Percentiles rank a stretch among this genome's conserved stretches.
Evolutionary conservation across 225 moss, liverwort and hornwort genomes (phyloP).

Genomic region (Marchantia polymorpha): DNA sequence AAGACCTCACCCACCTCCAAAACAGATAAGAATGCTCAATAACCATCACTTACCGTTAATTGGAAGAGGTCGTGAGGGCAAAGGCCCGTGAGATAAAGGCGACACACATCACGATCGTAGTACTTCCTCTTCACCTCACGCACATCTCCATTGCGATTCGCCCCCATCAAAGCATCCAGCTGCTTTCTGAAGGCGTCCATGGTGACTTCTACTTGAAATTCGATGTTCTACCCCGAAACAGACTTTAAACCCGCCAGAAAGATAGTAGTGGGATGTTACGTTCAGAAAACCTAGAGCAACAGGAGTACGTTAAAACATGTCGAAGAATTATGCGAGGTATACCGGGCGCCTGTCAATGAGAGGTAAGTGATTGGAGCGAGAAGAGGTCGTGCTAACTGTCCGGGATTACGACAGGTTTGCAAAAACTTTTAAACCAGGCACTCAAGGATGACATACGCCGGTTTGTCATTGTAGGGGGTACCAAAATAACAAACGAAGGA

Average conservation of each 20-base stretch:
- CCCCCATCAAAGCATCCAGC: constrained; percentile 97
- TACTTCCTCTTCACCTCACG: constrained; percentile 98
- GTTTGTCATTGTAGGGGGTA: constrained; percentile 2
- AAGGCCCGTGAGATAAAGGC: constrained; percentile 92
- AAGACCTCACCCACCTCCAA: background rate
- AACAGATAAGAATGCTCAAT: constrained; percentile 12
- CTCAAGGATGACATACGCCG: constrained; percentile 1
- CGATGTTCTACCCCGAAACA: constrained; percentile 27
- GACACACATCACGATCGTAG: constrained; percentile 98
- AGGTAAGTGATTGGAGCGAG: constrained; percentile 8
- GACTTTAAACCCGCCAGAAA: constrained; percentile 22
- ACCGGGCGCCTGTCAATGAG: constrained; percentile 10
- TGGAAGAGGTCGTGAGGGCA: constrained; percentile 99
- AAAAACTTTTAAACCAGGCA: background rate
- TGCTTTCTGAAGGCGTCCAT: constrained; percentile 99
- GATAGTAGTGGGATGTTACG: constrained; percentile 6
- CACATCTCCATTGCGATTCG: constrained; percentile 95
- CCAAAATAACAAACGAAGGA: background rate
- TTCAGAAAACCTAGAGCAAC: constrained; percentile 10
- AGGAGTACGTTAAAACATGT: constrained; percentile 9
- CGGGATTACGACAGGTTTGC: background rate
- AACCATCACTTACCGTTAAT: constrained; percentile 69
- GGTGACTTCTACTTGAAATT: constrained; percentile 37
- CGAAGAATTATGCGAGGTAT: background rate
- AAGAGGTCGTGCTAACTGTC: background rate